Percentiles rank a stretch among this genome's conserved stretches.
Conservation (phyloP, 108 stramenopile species). For the Discostella pseudostelligera region DNA sequence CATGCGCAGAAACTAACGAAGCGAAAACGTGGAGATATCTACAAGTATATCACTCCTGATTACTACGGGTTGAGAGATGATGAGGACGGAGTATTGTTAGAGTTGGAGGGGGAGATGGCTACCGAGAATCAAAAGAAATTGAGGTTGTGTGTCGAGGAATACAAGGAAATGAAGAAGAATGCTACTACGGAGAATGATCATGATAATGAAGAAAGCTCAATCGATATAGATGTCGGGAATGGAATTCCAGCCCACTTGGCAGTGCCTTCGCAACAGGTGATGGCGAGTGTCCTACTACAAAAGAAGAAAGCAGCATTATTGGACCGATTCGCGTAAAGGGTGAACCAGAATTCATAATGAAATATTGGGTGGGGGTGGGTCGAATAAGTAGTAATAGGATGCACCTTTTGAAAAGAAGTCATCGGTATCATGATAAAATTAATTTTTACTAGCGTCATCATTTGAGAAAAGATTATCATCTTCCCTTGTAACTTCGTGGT, state of each 20-base stretch:
- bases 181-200: constrained; percentile 1
- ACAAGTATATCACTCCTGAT: constrained; percentile 83
- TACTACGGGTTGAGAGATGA: constrained; percentile 95
- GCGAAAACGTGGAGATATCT: constrained; percentile 73
- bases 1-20: constrained; percentile 60
- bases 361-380: too few species aligned
- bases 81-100: constrained; percentile 85
- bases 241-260: constrained; percentile 41
- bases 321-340: constrained; percentile 52
- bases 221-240: constrained; percentile 18
- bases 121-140: constrained; percentile 32
- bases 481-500: background rate
- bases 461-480: too few species aligned
- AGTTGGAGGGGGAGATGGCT: constrained; percentile 69
- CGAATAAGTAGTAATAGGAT: too few species aligned
- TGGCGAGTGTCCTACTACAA: constrained; percentile 57
- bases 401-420: too few species aligned
- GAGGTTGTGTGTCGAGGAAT: constrained; percentile 28
- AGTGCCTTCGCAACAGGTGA: constrained; percentile 68
- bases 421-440: too few species aligned
- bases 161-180: constrained; percentile 11
- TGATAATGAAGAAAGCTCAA: constrained; percentile 37
- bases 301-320: constrained; percentile 80
- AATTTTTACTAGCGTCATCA: too few species aligned
- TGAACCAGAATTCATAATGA: too few species aligned